Percentiles rank a stretch among this genome's conserved stretches.
phyloP scores from a whole-genome alignment of 768 basidiomycete genomes.

The Mycena alexandri region DNA sequence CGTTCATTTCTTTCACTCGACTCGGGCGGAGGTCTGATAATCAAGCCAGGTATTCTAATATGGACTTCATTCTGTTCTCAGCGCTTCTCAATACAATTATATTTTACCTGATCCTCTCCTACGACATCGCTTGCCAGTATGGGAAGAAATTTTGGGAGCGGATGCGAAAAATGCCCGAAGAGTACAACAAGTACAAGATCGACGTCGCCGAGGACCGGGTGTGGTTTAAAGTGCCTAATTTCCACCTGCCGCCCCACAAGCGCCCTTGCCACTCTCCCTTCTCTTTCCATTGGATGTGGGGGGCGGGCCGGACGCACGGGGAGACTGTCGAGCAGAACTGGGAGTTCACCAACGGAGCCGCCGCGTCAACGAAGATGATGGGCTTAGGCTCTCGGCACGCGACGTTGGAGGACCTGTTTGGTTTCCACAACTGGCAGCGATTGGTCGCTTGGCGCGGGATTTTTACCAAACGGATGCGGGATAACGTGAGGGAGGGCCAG shows the following conservation, averaged over 20 bases:
- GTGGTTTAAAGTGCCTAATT: too few relatives aligned
- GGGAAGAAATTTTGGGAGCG: conserved; percentile 19
- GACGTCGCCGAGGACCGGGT: too few relatives aligned
- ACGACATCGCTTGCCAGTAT: conserved; percentile 32
- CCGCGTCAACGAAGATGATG: background rate
- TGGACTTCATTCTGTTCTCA: conserved; percentile 37
- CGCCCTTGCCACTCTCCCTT: too few relatives aligned
- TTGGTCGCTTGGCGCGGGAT: conserved; percentile 6
- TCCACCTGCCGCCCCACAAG: too few relatives aligned
- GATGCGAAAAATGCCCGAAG: too few relatives aligned
- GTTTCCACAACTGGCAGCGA: conserved; percentile 4
- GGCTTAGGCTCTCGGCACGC: background rate
- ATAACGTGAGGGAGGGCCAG: too few relatives aligned
- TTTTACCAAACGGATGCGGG: conserved; percentile 3
- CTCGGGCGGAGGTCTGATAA: background rate
- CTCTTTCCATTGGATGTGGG: too few relatives aligned
- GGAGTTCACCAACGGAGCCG: too few relatives aligned
- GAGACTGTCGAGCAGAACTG: too few relatives aligned
- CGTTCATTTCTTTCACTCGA: background rate
- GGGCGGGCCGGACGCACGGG: too few relatives aligned
- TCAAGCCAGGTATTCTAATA: conserved; percentile 26
- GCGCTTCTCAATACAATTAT: background rate
- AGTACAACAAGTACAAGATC: too few relatives aligned
- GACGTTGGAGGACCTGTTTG: conserved; percentile 12
- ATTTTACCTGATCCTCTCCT: conserved; percentile 34